Base-by-base conservation (phyloP, 768 basidiomycete species). In the Pleurotus djamor region DNA sequence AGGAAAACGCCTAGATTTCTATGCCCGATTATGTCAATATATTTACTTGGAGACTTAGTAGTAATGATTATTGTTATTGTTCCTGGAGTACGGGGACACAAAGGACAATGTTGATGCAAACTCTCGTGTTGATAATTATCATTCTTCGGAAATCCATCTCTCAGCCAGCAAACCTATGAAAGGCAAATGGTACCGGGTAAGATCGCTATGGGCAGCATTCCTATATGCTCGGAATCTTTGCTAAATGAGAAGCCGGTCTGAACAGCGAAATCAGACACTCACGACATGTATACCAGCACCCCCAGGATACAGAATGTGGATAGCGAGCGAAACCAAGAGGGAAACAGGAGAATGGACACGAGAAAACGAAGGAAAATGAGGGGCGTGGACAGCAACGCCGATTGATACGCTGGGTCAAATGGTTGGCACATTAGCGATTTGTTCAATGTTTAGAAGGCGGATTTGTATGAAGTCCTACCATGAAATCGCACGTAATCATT, bases 401-500 rank as follows among this genome's bases (percentile, higher is more conserved):
- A 89, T 72, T 92, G 91, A 67, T 92, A 92, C 34, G 88, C 91
- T 93, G 56, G 34, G 21, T 28, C 21, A 28, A 28, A 28, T 28
- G 21, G 21, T 28, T 28, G 21, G 21, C 21, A 28, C 21, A 28
- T 28, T 28, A 28, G 21, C 21, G 21, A 28, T 28, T 28, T 28
- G 21, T 28, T 28, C 21, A 28, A 28, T 28, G 21, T 28, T 28
- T 28, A 28, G 21, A 3, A 28, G 2, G 21, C 51, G 8, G 21
- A 28, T 44, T 50, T 2, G 16, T 9, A 49, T 58, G 10, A n/a
- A 61, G 10, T 16, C 17, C 66, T 55, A 89, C 89, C 87, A 68
- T 91, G 89, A 68, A 91, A 92, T 56, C 91, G 84, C 59, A 91
- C 83, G 62, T 83, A 88, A 70, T 91, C 87, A 65, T 88, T 89